Evolutionary conservation across 768 basidiomycete genomes (phyloP).

Genomic region (Calocybe cyanea): DNA sequence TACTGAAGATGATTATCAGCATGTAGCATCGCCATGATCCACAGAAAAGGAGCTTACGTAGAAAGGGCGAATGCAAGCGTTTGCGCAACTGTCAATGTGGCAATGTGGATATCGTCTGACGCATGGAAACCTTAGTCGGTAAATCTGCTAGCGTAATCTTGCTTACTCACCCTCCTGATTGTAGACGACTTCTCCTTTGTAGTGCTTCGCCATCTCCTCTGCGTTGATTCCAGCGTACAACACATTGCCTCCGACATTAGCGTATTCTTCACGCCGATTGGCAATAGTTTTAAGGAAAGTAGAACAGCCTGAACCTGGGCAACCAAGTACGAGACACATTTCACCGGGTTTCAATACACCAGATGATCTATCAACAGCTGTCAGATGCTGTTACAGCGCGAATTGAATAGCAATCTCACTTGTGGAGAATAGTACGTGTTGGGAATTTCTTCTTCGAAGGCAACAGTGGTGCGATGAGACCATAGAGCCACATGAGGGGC

Average conservation of each 20-base stretch:
- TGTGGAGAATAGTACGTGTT: conserved; percentile 56
- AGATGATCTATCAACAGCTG: conserved; percentile 39
- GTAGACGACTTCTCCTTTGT: conserved; percentile 78
- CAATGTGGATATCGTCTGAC: conserved; percentile 75
- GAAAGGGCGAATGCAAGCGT: conserved; percentile 70
- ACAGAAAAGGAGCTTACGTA: conserved; percentile 31
- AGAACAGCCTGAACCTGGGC: conserved; percentile 81
- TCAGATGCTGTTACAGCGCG: conserved; percentile 1
- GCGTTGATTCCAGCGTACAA: conserved; percentile 78
- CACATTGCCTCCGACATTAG: conserved; percentile 65
- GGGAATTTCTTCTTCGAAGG: conserved; percentile 31
- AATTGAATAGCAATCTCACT: conserved; percentile 29
- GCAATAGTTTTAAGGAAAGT: conserved; percentile 85
- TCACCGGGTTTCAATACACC: conserved; percentile 75
- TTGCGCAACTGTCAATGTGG: conserved; percentile 78
- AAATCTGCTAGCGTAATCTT: not conserved
- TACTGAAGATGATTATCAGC: conserved; percentile 26
- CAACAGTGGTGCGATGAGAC: conserved; percentile 35
- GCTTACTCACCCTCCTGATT: conserved; percentile 59
- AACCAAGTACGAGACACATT: conserved; percentile 84
- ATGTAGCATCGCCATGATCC: not conserved
- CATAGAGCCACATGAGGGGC: conserved; percentile 47
- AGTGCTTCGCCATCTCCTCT: conserved; percentile 69
- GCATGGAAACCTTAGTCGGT: not conserved
- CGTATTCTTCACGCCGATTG: conserved; percentile 67